These are phyloP conservation scores for Botrytis fabae DNA, from an alignment of 2,329 filamentous ascomycete species.

Conservation along the genomic window DNA sequence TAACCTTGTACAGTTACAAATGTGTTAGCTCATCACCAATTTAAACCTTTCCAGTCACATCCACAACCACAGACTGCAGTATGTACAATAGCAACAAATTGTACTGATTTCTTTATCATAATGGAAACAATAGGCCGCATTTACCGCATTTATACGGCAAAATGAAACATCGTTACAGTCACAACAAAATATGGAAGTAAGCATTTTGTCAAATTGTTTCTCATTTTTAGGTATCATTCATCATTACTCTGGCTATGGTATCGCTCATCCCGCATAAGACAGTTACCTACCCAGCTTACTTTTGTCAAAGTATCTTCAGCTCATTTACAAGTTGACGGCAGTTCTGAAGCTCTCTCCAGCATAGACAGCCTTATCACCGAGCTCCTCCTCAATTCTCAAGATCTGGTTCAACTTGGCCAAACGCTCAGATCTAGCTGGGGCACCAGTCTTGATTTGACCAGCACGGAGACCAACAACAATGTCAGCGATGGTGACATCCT, in stretches of 20 bases:
- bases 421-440: constrained; percentile 93
- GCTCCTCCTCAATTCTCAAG: constrained; percentile 98
- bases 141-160: not conserved
- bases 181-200: not conserved
- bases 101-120: not conserved
- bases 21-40: not conserved
- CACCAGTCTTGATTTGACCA: constrained; percentile 99
- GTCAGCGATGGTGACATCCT: constrained; percentile 98
- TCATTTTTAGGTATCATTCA: constrained; percentile 23
- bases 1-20: not conserved
- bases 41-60: not conserved
- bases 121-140: not conserved
- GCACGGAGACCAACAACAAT: constrained; percentile 95
- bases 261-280: constrained; percentile 11
- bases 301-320: constrained; percentile 12
- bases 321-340: constrained; percentile 77
- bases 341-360: constrained; percentile 91
- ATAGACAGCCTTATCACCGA: constrained; percentile 87
- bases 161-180: not conserved
- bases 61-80: not conserved
- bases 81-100: not conserved
- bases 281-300: constrained; percentile 3
- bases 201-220: not conserved
- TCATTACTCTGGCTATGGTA: constrained; percentile 18
- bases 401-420: constrained; percentile 99